Evolutionary conservation across 352 stramenopile species (phyloP).

Genomic region (Globisporangium nodosum): DNA sequence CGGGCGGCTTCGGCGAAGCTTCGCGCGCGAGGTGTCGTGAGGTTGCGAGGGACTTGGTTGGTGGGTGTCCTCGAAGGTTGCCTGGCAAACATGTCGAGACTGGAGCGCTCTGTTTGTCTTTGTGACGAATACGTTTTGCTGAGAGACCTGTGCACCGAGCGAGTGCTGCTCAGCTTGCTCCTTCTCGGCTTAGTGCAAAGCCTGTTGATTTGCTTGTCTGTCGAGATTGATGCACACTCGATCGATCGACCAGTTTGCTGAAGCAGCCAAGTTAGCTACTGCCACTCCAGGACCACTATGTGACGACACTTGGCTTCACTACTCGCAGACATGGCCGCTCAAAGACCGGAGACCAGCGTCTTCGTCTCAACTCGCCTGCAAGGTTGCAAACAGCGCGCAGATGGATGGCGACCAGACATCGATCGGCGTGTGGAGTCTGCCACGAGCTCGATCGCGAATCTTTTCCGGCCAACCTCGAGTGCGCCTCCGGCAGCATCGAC

Average conservation of each 20-base stretch:
- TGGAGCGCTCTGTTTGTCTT: too few species aligned
- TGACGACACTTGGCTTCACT: not conserved
- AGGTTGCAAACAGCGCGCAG: too few species aligned
- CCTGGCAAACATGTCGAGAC: too few species aligned
- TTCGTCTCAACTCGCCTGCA: not conserved
- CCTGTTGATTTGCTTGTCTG: too few species aligned
- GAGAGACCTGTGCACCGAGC: too few species aligned
- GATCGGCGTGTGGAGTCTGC: too few species aligned
- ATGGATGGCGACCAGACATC: too few species aligned
- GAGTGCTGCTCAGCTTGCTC: too few species aligned
- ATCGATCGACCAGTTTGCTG: too few species aligned
- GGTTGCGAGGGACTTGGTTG: not conserved
- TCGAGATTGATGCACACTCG: too few species aligned
- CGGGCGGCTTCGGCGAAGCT: not conserved
- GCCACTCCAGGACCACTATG: not conserved
- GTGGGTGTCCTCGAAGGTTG: not conserved
- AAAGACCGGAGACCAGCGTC: not conserved
- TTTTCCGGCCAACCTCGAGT: not conserved
- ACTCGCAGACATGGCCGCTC: not conserved
- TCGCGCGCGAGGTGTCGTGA: not conserved
- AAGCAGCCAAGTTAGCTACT: not conserved
- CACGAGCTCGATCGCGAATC: not conserved
- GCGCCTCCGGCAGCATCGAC: not conserved
- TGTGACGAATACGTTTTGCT: too few species aligned
- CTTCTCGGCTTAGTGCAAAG: too few species aligned